Conservation (phyloP, 768 basidiomycete genomes). For the Amanita pallidorosea region DNA sequence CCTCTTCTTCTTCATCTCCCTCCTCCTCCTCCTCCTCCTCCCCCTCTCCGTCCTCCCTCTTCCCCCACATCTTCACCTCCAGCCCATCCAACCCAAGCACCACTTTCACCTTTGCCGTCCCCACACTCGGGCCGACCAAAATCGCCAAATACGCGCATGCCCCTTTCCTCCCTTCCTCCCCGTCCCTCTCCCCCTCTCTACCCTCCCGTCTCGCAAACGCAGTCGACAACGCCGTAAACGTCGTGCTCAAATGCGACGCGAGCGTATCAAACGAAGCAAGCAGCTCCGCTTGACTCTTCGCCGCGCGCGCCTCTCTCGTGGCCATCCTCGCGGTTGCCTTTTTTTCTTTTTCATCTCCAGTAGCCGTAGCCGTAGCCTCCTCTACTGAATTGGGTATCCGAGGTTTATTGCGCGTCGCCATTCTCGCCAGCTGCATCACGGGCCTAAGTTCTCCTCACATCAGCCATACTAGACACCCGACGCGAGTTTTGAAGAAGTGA, state of each 20-base stretch:
- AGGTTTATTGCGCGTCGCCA: constrained; percentile 33
- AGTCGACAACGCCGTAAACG: constrained; percentile 62
- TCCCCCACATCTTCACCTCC: constrained; percentile 35
- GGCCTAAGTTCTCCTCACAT: constrained; percentile 30
- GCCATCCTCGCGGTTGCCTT: constrained; percentile 5
- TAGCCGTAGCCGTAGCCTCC: too few relatives aligned
- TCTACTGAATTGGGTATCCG: constrained; percentile 6
- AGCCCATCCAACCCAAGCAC: constrained; percentile 57
- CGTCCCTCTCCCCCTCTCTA: too few relatives aligned
- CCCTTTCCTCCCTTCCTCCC: background rate
- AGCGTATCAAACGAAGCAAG: constrained; percentile 60
- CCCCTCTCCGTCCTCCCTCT: constrained; percentile 15
- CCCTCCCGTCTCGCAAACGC: constrained; percentile 34
- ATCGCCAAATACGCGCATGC: constrained; percentile 46
- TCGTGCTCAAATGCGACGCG: constrained; percentile 62
- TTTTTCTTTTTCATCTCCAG: background rate
- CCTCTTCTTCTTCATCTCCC: constrained; percentile 14
- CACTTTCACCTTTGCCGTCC: constrained; percentile 49
- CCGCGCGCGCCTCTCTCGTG: constrained; percentile 24
- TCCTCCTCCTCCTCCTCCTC: constrained; percentile 1
- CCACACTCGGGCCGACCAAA: constrained; percentile 54
- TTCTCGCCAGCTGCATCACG: constrained; percentile 47
- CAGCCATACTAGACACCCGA: too few relatives aligned
- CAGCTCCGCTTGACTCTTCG: constrained; percentile 52
- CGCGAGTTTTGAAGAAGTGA: background rate